A percentile compares a stretch with the other conserved stretches of the same genome.
Conservation (phyloP, 1,139 yeast species). For the Hyphopichia pseudoburtonii region DNA sequence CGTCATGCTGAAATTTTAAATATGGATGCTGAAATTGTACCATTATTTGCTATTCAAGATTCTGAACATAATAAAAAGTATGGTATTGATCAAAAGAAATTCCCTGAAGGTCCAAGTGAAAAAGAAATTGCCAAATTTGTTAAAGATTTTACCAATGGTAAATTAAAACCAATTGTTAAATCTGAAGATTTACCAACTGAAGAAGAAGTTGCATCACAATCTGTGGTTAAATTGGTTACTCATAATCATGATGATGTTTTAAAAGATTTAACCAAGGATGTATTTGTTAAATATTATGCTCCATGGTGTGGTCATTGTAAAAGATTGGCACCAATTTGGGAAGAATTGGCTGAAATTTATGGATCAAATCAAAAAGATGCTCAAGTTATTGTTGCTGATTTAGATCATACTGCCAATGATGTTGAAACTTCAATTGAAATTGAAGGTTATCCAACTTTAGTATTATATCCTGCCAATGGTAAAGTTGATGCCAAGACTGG, state of each 20-base stretch:
- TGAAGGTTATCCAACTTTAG: conserved; percentile 90
- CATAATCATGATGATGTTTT: conserved; percentile 75
- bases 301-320: conserved; percentile 99
- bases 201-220: conserved; percentile 65
- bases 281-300: conserved; percentile 90
- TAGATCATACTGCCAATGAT: conserved; percentile 90
- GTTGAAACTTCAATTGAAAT: conserved; percentile 67
- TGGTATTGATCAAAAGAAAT: conserved; percentile 54
- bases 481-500: conserved; percentile 59
- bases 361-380: conserved; percentile 45
- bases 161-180: conserved; percentile 71
- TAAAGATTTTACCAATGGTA: conserved; percentile 61
- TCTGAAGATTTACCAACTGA: conserved; percentile 78
- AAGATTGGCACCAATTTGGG: conserved; percentile 89
- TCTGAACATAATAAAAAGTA: conserved; percentile 66
- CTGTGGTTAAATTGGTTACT: conserved; percentile 81
- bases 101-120: conserved; percentile 42
- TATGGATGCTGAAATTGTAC: conserved; percentile 79
- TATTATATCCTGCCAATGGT: conserved; percentile 87
- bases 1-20: conserved; percentile 87
- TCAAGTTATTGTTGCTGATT: conserved; percentile 74
- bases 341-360: conserved; percentile 75
- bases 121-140: conserved; percentile 59
- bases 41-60: conserved; percentile 89
- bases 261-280: conserved; percentile 73